Conservation (phyloP, 2,329 filamentous ascomycete genomes). For the Colletotrichum tamarilloi region DNA sequence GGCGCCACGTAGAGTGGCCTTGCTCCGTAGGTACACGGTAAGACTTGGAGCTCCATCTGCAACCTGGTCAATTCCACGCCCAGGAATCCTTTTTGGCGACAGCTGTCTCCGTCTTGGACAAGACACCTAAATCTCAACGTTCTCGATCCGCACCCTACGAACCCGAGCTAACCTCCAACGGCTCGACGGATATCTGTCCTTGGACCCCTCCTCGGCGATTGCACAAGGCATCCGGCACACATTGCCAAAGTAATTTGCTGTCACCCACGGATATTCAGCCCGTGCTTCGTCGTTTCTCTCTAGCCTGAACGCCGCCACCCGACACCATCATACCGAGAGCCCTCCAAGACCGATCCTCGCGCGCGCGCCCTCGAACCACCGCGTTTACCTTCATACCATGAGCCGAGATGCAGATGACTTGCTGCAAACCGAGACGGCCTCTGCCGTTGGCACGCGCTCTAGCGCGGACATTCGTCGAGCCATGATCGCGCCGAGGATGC, state of each 20-base stretch:
- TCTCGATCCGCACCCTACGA: conserved; percentile 2
- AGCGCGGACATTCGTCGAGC: conserved; percentile 38
- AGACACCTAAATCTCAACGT: conserved; percentile 25
- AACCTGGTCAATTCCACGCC: conserved; percentile 33
- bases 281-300: neutral
- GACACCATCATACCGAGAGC: conserved; percentile 4
- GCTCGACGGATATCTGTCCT: conserved; percentile 9
- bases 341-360: neutral
- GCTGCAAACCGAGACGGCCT: conserved; percentile 18
- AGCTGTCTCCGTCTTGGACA: conserved; percentile 20
- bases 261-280: neutral
- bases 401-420: conserved; percentile 25
- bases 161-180: conserved; percentile 2
- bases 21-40: neutral
- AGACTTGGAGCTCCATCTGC: conserved; percentile 22
- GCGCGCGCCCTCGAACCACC: neutral
- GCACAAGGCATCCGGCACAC: neutral
- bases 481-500: conserved; percentile 56
- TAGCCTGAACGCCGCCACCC: neutral
- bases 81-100: conserved; percentile 17
- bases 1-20: neutral
- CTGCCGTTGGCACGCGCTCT: conserved; percentile 10
- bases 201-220: neutral
- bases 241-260: neutral
- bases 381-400: conserved; percentile 24